Evolutionary conservation across 768 basidiomycete genomes (phyloP), one percentile per base, ranked within the genome.

Genomic region (Lactarius psammicola): DNA sequence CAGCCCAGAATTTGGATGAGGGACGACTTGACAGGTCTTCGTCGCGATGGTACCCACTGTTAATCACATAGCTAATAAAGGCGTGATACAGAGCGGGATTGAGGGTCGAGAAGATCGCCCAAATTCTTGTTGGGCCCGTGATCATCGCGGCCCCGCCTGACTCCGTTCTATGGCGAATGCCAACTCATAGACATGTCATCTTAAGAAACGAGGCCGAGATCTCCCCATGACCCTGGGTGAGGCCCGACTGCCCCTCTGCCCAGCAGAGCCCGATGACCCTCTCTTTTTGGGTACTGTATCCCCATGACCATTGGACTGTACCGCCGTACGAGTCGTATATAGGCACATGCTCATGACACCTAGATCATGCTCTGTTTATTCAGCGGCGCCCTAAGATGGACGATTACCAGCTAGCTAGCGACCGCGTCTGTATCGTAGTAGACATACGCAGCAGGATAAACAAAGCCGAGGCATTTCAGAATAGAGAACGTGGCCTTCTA

Each of bases 121-220:
- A 33, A 33, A 33, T 33, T 7, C 31, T 33, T 33, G 3, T 33
- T 36, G 34, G 34, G 34, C 11, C 34, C 0, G 34, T 23, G 65
- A 33, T 58, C 10, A 62, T 44, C 49, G 36, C 46, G 38, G 38
- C 4, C 8, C 8, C 5, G 10, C 33, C 36, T 15, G 13, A 38
- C 0, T 17, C 36, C 15, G 42, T 17, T 49, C 65, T 62, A 62
- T 59, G 23, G 65, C 49, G 33, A 66, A 59, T 54, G 49, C 31
- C 36, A 40, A 49, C 34, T 61, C 11, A 57, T 42, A 15, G 36
- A 6, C 23, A 9, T 17, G 13, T 53, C 20, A 26, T n/a, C 56
- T 23, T 56, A 34, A 28, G 13, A 60, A 56, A 26, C 18, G 23
- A 34, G n/a, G 17, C 49, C 51, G 56, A 59, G 40, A 23, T 54